phyloP scores from a whole-genome alignment of 2,329 filamentous ascomycete genomes.

The Erysiphe pulchra region DNA sequence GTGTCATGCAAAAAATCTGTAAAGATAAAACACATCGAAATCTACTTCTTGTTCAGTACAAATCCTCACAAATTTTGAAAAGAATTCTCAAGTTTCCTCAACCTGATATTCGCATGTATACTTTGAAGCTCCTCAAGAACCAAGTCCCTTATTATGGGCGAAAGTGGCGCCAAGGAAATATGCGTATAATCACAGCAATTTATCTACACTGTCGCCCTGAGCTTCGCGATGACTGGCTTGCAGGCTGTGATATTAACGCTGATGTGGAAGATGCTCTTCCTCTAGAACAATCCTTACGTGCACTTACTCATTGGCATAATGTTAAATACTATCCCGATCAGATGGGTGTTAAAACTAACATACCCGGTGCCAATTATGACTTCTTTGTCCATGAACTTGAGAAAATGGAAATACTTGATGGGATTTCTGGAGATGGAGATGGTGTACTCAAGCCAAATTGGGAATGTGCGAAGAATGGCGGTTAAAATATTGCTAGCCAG shows the following conservation, averaged over 20 bases:
- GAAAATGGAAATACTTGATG: slow-evolving; percentile 27
- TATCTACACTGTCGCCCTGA: slow-evolving; percentile 87
- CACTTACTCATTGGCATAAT: slow-evolving; percentile 87
- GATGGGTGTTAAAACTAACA: slow-evolving; percentile 28
- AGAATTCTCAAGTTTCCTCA: slow-evolving; percentile 84
- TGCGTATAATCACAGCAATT: slow-evolving; percentile 94
- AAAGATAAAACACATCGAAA: slow-evolving; percentile 90
- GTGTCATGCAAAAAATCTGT: slow-evolving; percentile 92
- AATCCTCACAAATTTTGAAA: slow-evolving; percentile 73
- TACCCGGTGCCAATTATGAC: slow-evolving; percentile 47
- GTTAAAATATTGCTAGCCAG: neutral
- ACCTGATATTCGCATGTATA: slow-evolving; percentile 67
- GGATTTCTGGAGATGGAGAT: slow-evolving; percentile 15
- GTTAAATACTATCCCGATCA: slow-evolving; percentile 56
- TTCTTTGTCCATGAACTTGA: slow-evolving; percentile 60
- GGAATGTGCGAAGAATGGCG: slow-evolving; percentile 8
- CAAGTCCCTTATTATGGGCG: slow-evolving; percentile 95
- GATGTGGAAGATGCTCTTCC: slow-evolving; percentile 85
- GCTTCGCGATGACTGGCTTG: slow-evolving; percentile 81
- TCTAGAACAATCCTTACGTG: slow-evolving; percentile 69
- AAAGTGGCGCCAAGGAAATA: slow-evolving; percentile 95
- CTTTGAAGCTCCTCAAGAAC: slow-evolving; percentile 93
- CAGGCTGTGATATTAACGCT: slow-evolving; percentile 71
- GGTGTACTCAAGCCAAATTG: slow-evolving; percentile 9
- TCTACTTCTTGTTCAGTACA: slow-evolving; percentile 82